Base-by-base conservation (phyloP, 2,329 filamentous ascomycete species). In the Aciculosporium take region DNA sequence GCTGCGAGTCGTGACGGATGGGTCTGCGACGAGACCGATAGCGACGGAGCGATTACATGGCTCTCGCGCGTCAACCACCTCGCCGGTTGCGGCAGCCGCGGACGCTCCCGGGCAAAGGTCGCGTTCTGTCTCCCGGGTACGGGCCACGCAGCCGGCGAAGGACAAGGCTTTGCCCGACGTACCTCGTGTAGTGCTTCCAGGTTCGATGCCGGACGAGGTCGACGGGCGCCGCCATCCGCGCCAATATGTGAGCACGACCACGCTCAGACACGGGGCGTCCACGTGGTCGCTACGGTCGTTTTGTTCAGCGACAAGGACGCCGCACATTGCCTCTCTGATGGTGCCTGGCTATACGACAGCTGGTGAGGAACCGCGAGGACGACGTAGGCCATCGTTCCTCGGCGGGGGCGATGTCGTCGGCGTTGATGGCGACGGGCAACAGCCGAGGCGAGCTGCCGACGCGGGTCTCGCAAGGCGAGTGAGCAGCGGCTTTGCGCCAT, bases 1-100 rank as follows among this genome's bases (percentile, higher is more conserved):
- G 2, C 55, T 76, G 8, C 76, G 72, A 1, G 65, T 72, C 36
- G 70, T 76, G 2, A 56, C 67, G 39, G 72, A 76, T 44, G 65
- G 72, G 35, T 20, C 13, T 9, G 29, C 17, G 33, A 23, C 37
- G 13, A 33, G 33, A 31, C 7, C 32, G 13, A 37, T 38, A 20
- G 33, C 27, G 12, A 39, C 43, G n/a, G 36, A 42, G 20, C 43
- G 32, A 30, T 27, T 35, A 15, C 35, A 37, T 10, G 12, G 33
- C 15, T 37, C 25, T 12, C 28, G 34, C 18, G 28, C 36, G 10
- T 36, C 20, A 8, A n/a, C 43, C 18, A 15, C 20, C n/a, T 39
- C 18, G 10, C 23, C 31, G n/a, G 24, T 10, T 9, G 25, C 21
- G 35, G 41, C 31, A 13, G 24, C n/a, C 13, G 25, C 21, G 35